phyloP scores from a whole-genome alignment of 768 basidiomycete species.

The Leccinum truebloodii region DNA sequence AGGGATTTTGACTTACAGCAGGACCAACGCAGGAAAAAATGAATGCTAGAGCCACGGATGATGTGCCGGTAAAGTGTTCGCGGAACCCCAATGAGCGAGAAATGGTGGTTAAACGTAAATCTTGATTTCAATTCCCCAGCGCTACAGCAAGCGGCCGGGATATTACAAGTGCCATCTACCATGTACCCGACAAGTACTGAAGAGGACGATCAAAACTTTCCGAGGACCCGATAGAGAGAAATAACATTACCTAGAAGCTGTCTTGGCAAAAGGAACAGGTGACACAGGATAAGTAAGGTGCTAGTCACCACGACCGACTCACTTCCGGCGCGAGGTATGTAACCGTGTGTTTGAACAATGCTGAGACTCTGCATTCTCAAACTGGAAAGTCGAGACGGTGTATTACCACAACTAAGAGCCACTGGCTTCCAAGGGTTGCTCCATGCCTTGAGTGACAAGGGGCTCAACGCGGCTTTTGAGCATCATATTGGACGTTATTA shows the following conservation, averaged over 20 bases:
- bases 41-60: conserved; percentile 14
- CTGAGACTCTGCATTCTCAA: not conserved
- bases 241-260: not conserved
- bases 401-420: not conserved
- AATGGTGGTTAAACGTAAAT: not conserved
- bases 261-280: not conserved
- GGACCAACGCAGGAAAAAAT: not conserved
- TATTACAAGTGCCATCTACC: not conserved
- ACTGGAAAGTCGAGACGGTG: not conserved
- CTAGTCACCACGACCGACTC: not conserved
- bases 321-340: not conserved
- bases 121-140: not conserved
- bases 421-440: not conserved
- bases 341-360: not conserved
- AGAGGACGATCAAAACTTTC: not conserved
- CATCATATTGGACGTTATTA: not conserved
- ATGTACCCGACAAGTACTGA: not conserved
- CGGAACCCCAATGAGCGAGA: not conserved
- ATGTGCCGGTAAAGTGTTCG: conserved; percentile 1
- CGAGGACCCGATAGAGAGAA: not conserved
- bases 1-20: not conserved
- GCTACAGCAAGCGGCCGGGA: conserved; percentile 7
- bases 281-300: not conserved
- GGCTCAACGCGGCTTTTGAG: not conserved
- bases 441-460: not conserved